phyloP scores from a whole-genome alignment of 2,329 filamentous ascomycete genomes.

The Pezicula radicicola region DNA sequence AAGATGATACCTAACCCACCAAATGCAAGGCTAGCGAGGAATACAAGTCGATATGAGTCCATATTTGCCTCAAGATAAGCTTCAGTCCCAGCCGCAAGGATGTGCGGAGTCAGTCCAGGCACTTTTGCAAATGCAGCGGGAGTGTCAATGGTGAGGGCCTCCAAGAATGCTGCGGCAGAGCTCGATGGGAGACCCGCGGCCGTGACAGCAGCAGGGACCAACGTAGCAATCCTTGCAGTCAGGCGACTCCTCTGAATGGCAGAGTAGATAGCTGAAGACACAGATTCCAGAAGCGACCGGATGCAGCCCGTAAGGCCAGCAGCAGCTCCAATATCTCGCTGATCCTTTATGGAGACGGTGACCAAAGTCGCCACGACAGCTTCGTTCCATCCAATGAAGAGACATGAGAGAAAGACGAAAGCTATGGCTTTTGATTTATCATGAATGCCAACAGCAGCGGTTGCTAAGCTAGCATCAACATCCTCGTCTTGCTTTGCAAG shows the following conservation, averaged over 20 bases:
- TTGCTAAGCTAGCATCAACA: too few relatives aligned
- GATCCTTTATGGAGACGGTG: conserved; percentile 30
- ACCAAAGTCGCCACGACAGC: conserved; percentile 26
- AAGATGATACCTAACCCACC: conserved; percentile 27
- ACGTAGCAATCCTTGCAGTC: conserved; percentile 23
- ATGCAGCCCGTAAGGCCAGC: conserved; percentile 32
- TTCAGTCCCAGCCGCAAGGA: conserved; percentile 23
- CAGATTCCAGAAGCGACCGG: conserved; percentile 30
- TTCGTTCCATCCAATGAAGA: not conserved
- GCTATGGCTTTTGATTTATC: not conserved
- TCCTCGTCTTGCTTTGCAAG: too few relatives aligned
- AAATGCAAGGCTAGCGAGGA: conserved; percentile 32
- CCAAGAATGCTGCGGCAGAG: conserved; percentile 31
- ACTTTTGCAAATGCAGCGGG: conserved; percentile 20
- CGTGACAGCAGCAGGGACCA: conserved; percentile 29
- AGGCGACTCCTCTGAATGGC: conserved; percentile 31
- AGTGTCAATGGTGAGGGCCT: conserved; percentile 25
- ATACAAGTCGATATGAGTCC: conserved; percentile 32
- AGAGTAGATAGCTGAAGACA: conserved; percentile 23
- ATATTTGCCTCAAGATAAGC: conserved; percentile 33
- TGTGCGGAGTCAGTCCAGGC: conserved; percentile 25
- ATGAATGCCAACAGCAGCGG: not conserved
- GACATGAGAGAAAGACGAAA: not conserved
- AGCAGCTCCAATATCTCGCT: conserved; percentile 30
- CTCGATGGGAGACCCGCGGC: conserved; percentile 32